Conservation (phyloP, 495 filamentous ascomycete genomes). For the Melanomma pulvis-pyrius region DNA sequence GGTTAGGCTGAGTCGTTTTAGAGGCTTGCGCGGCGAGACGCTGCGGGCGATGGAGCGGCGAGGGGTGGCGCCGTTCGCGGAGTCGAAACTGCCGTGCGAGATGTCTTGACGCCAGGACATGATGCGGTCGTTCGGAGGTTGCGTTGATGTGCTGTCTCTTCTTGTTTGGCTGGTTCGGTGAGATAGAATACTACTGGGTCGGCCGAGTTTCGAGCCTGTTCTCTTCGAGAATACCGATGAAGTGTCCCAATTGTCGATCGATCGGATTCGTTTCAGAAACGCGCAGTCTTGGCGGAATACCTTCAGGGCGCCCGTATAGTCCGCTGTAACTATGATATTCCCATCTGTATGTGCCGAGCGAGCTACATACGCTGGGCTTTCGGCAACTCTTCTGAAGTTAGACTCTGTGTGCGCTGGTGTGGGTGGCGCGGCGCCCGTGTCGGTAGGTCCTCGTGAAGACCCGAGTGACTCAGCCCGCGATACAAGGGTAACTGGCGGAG, state of each 20-base stretch:
- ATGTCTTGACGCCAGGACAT: slow-evolving; percentile 87
- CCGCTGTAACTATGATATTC: slow-evolving; percentile 90
- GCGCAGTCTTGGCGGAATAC: slow-evolving; percentile 95
- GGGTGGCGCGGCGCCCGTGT: slow-evolving; percentile 32
- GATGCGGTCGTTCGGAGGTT: slow-evolving; percentile 78
- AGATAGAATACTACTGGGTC: slow-evolving; percentile 65
- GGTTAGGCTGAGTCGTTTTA: slow-evolving; percentile 33
- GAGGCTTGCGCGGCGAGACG: slow-evolving; percentile 60
- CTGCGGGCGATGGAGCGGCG: slow-evolving; percentile 49
- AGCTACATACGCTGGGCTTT: slow-evolving; percentile 70
- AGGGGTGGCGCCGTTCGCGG: slow-evolving; percentile 44
- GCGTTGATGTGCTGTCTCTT: slow-evolving; percentile 55
- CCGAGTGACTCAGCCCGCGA: slow-evolving; percentile 64
- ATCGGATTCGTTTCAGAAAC: slow-evolving; percentile 58
- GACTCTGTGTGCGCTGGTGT: slow-evolving; percentile 46
- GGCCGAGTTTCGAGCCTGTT: slow-evolving; percentile 52
- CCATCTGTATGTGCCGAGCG: slow-evolving; percentile 77
- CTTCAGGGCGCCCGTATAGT: slow-evolving; percentile 86
- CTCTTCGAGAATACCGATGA: slow-evolving; percentile 78
- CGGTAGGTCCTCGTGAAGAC: slow-evolving; percentile 45
- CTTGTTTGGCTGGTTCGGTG: slow-evolving; percentile 61
- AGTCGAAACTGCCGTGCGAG: slow-evolving; percentile 59
- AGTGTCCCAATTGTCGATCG: slow-evolving; percentile 66
- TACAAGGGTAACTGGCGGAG: slow-evolving; percentile 83
- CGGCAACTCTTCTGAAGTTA: slow-evolving; percentile 57